A percentile compares a stretch with the other conserved stretches of the same genome.
These are phyloP conservation scores for Mesembryanthemum crystallinum DNA, from an alignment of 148 eudicot genomes.

Conservation along the genomic window DNA sequence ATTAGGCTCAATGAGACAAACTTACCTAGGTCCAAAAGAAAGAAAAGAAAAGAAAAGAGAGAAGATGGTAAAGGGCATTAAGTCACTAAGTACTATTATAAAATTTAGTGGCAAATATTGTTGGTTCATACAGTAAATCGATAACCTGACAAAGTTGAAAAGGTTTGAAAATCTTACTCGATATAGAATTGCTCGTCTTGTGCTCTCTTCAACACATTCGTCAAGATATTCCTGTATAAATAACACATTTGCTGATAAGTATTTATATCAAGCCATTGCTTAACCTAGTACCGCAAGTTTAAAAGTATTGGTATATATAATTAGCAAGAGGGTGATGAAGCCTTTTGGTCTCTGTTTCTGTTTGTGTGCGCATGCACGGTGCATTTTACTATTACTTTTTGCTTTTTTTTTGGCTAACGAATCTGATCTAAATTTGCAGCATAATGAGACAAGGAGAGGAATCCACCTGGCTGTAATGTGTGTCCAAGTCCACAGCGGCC, in stretches of 20 bases:
- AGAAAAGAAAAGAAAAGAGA: not conserved
- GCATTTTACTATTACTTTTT: no score
- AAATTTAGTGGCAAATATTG: no score
- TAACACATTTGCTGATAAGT: constrained; percentile 10
- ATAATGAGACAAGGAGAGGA: not conserved
- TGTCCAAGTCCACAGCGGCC: constrained; percentile 98
- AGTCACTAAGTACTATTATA: no score
- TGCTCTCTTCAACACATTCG: constrained; percentile 61
- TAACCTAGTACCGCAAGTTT: not conserved
- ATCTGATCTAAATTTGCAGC: constrained; percentile 14
- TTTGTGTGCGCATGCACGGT: no score
- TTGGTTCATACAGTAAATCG: not conserved
- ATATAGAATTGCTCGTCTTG: constrained; percentile 70
- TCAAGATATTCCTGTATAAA: constrained; percentile 82
- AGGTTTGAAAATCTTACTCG: constrained; percentile 50
- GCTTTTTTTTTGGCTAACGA: not conserved
- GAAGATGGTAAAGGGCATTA: no score
- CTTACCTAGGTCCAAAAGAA: not conserved
- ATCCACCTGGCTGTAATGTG: constrained; percentile 82
- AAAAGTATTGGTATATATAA: not conserved
- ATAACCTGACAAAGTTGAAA: not conserved
- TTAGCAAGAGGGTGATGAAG: not conserved
- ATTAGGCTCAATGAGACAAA: not conserved
- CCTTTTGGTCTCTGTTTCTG: not conserved
- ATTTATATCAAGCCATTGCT: not conserved